These are phyloP conservation scores for Beauveria pseudobassiana DNA, from an alignment of 2,329 filamentous ascomycete species.

Conservation along the genomic window DNA sequence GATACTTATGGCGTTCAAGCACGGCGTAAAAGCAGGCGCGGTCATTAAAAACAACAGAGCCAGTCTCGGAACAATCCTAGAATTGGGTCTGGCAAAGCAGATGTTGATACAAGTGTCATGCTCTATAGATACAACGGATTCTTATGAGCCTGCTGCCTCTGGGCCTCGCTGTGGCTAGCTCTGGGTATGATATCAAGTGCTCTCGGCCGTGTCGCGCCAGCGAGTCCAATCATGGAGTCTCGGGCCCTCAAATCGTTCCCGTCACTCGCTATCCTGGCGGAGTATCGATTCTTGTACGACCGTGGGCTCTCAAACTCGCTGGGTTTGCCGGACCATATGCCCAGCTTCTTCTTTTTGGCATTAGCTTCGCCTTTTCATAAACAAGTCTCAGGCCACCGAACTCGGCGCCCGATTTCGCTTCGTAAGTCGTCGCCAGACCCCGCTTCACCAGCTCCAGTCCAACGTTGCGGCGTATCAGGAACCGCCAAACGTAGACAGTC, in stretches of 20 bases:
- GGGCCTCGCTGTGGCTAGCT: not conserved
- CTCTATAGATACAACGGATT: not conserved
- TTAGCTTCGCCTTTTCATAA: conserved; percentile 61
- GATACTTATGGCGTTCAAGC: no score
- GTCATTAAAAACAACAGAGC: not conserved
- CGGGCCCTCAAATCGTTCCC: not conserved
- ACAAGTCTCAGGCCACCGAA: conserved; percentile 65
- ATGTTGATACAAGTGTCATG: not conserved
- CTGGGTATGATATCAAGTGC: not conserved
- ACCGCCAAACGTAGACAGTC: conserved; percentile 67
- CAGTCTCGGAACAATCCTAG: not conserved
- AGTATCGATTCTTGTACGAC: conserved; percentile 63
- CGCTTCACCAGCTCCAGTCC: conserved; percentile 81
- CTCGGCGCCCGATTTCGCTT: conserved; percentile 82
- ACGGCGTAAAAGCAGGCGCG: not conserved
- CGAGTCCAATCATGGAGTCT: not conserved
- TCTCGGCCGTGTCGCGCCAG: not conserved
- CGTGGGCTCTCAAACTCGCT: conserved; percentile 72
- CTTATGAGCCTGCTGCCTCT: not conserved
- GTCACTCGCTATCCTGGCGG: not conserved
- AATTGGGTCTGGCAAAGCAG: not conserved
- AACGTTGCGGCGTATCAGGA: conserved; percentile 68
- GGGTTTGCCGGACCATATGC: conserved; percentile 67
- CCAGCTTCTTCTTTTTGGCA: conserved; percentile 57
- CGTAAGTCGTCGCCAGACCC: conserved; percentile 85